Base-by-base conservation (phyloP, 2,329 filamentous ascomycete species). In the Hirsutella thompsonii region DNA sequence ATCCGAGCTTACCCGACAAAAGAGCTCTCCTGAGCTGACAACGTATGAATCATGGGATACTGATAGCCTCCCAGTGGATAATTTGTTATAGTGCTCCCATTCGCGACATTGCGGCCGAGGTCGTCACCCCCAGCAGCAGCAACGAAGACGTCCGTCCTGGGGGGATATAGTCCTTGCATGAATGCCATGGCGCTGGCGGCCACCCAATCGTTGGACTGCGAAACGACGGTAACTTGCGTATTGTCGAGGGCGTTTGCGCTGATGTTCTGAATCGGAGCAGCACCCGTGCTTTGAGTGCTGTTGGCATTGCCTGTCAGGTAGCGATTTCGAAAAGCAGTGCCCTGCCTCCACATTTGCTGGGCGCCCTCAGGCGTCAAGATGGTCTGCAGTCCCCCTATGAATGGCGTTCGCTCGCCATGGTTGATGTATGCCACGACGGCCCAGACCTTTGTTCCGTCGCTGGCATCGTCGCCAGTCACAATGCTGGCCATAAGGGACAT, bases 121-220 rank as follows among this genome's bases (percentile, higher is more conserved):
- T 57, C 54, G 9, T 44, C 36, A 19, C 56, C 57, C 4, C 57
- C 59, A 11, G 53, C 54, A 18, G 41, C 42, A 11, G 42, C 41
- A 29, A 49, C 48, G 29, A 62, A 64, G 1, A 52, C 47, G 9
- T 52, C 45, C 4, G 68, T 67, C 1, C 73, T 70, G 0, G 86
- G 84, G 2, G 88, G 87, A 54, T 94, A 94, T 4, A 94, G 67
- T 4, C 82, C 87, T 56, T 94, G 88, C 50, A 92, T 63, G 59
- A 94, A 93, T 1, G 81, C 86, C 39, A 75, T 66, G 28, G 84
- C 85, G 3, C 84, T 79, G 45, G 72, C 79, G 39, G 78, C 74
- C 26, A 89, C 53, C 52, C 62, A 69, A 20, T 59, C 55, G 39
- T 70, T 63, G 4, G 58, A 53, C 29, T 54, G 63, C 18, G 66